Conservation (phyloP, 2,329 filamentous ascomycete species). For the Sclerotinia glacialis region DNA sequence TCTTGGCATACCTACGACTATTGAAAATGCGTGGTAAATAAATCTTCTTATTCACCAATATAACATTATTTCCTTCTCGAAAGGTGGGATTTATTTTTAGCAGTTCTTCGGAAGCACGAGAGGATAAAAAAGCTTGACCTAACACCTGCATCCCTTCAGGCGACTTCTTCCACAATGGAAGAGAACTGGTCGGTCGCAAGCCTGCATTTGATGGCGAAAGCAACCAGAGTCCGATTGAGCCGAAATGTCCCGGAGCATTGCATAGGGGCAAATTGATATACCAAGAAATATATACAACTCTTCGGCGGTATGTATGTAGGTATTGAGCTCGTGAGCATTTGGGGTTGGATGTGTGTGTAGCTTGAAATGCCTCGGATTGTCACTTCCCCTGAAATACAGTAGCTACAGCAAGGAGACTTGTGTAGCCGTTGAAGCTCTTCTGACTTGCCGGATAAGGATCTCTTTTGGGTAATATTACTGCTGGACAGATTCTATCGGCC, state of each 20-base stretch:
- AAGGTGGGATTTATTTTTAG: constrained; percentile 8
- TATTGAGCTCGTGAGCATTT: constrained; percentile 1
- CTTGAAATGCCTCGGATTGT: background rate
- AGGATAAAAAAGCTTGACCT: constrained; percentile 5
- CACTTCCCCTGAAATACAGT: constrained; percentile 1
- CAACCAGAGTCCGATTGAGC: background rate
- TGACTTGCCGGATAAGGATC: background rate
- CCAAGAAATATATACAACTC: background rate
- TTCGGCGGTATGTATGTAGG: background rate
- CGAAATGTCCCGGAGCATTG: background rate
- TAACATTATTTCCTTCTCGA: background rate
- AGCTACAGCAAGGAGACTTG: background rate
- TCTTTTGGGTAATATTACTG: background rate
- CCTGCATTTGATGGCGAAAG: constrained; percentile 4
- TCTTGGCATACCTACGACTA: constrained; percentile 11
- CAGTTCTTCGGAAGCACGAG: constrained; percentile 4
- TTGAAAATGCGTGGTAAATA: background rate
- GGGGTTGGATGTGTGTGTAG: no score
- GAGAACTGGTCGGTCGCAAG: background rate
- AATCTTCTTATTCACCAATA: background rate
- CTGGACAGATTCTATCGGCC: background rate
- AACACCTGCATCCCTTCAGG: constrained; percentile 12
- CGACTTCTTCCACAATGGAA: background rate
- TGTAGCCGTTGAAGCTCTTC: background rate
- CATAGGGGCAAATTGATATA: constrained; percentile 9